Evolutionary conservation across 192 early-diverging fungal genomes (phyloP), one percentile per base, ranked within the genome.

Genomic region (Coemansia sp.): DNA sequence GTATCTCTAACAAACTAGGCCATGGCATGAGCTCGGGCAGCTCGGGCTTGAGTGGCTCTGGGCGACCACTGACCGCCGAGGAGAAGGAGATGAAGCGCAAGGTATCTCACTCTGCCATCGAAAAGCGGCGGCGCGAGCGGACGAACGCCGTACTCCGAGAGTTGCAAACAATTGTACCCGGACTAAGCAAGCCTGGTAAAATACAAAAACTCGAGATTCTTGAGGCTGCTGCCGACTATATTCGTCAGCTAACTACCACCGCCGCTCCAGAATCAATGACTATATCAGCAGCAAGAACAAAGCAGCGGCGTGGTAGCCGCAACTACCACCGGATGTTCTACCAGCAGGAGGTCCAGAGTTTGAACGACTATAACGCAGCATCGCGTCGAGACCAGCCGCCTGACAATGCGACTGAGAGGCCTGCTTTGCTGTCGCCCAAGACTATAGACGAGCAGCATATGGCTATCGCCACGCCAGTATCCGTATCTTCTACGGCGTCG

Each of bases 101-200:
- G 68, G 89, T 92, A 6, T 93, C 93, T 0, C 95, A 96, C 61
- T 93, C 91, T 35, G 92, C 92, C 1, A 95, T 96, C 26, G 95
- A 96, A 70, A 86, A 92, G 30, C 87, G 93, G 35, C 88, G 95
- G 50, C 90, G 95, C 42, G 95, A 96, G 70, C 87, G 91, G 16
- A 96, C 93, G 73, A 96, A 96, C 68, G 87, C 91, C 53, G 92
- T 93, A 75, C 91, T 96, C 35, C 69, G 89, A 46, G 87, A 91
- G 57, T 84, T 96, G 32, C 92, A 92, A 70, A 71, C 84, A 47
- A 80, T 96, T 16, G 89, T 96, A 6, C 95, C 95, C 2, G 72
- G 80, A 3, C 70, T 83, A 39, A 69, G 72, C 30, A 75, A 75
- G 55, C 70, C 75, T 4, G 80, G 76, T 16, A 77, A 76, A 53